Conservation (phyloP, 176 grass and related monocot species). For the Cymbopogon citratus region DNA sequence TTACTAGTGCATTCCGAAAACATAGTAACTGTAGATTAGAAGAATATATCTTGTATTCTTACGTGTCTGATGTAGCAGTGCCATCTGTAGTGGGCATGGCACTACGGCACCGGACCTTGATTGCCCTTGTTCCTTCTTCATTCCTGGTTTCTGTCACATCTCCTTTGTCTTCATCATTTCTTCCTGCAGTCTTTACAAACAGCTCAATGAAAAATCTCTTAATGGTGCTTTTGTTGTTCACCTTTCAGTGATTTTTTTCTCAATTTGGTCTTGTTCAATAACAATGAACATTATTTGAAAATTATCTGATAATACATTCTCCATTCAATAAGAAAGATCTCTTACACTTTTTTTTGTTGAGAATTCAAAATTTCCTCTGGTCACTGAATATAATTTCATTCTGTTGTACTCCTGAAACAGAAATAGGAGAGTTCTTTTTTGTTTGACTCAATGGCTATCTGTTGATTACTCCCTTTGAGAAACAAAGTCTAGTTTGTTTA, state of each 20-base stretch:
- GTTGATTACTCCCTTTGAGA: not conserved
- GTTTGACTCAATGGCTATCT: not conserved
- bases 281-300: not conserved
- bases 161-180: not conserved
- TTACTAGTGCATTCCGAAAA: not conserved
- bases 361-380: not conserved
- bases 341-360: not conserved
- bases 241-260: not conserved
- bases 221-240: not conserved
- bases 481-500: not conserved
- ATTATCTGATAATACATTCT: not conserved
- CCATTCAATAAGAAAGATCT: not conserved
- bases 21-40: not conserved
- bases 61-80: not conserved
- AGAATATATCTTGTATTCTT: not conserved
- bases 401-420: not conserved
- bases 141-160: not conserved
- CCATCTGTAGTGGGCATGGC: not conserved
- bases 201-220: constrained; percentile 3
- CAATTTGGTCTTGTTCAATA: not conserved
- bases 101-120: not conserved
- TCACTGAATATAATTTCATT: not conserved
- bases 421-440: not conserved
- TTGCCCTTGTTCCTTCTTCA: not conserved
- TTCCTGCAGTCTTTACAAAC: not conserved